A percentile compares a stretch with the other conserved stretches of the same genome.
These are phyloP conservation scores for Pseudogymnoascus sp. DNA, from an alignment of 2,329 filamentous ascomycete species.

Conservation along the genomic window DNA sequence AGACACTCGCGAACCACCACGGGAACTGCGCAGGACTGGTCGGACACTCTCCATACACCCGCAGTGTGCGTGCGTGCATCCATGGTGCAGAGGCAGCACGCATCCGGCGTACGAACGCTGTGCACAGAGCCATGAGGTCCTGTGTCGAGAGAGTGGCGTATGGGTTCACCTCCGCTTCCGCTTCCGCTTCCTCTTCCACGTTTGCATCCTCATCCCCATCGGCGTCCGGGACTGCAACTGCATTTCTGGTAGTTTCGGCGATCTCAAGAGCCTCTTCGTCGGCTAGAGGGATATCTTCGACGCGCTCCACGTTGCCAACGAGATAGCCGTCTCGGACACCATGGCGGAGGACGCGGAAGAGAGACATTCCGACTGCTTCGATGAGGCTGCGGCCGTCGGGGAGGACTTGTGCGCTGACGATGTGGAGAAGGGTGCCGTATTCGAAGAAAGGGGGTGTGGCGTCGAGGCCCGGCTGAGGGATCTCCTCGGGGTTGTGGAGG, in stretches of 20 bases:
- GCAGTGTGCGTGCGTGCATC: conserved; percentile 63
- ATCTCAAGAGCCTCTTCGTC: conserved; percentile 74
- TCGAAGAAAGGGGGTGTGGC: conserved; percentile 51
- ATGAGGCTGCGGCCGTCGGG: conserved; percentile 75
- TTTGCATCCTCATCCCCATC: conserved; percentile 14
- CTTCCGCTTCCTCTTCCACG: conserved; percentile 34
- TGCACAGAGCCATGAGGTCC: conserved; percentile 56
- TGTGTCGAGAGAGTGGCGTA: conserved; percentile 46
- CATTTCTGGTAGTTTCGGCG: conserved; percentile 44
- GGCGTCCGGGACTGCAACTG: conserved; percentile 10
- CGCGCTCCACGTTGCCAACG: conserved; percentile 64
- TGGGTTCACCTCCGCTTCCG: conserved; percentile 30
- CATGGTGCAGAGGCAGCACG: conserved; percentile 60
- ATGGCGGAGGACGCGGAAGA: conserved; percentile 64
- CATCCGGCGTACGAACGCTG: conserved; percentile 63
- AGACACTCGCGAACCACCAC: conserved; percentile 81
- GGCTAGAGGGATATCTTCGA: conserved; percentile 73
- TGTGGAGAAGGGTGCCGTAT: conserved; percentile 70
- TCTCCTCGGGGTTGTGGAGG: conserved; percentile 51
- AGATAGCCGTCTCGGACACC: conserved; percentile 66
- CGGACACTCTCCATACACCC: conserved; percentile 70
- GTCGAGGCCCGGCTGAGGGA: conserved; percentile 44
- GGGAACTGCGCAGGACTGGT: conserved; percentile 69
- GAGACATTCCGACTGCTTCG: conserved; percentile 66
- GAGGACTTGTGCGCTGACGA: conserved; percentile 65